phyloP scores from a whole-genome alignment of 768 basidiomycete genomes.

The Tylopilus balloui region DNA sequence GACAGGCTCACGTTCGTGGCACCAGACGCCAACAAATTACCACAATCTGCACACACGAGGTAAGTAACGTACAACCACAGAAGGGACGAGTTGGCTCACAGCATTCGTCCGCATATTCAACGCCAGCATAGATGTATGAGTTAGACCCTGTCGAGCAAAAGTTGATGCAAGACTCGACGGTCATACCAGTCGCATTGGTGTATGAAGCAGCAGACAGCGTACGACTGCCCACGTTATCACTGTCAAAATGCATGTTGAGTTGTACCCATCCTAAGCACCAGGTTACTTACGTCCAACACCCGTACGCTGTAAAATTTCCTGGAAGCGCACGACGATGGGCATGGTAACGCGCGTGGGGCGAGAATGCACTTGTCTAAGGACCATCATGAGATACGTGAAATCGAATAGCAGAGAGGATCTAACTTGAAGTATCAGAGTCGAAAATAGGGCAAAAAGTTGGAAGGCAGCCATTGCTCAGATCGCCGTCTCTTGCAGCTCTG shows the following conservation, averaged over 20 bases:
- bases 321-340: conserved; percentile 37
- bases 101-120: conserved; percentile 63
- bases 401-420: background rate
- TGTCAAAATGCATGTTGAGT: conserved; percentile 22
- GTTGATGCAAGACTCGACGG: conserved; percentile 47
- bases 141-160: conserved; percentile 37
- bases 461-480: conserved; percentile 7
- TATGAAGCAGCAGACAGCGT: conserved; percentile 50
- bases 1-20: conserved; percentile 41
- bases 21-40: conserved; percentile 46
- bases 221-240: conserved; percentile 55
- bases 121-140: conserved; percentile 59
- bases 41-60: conserved; percentile 50
- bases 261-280: conserved; percentile 8
- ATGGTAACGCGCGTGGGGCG: background rate
- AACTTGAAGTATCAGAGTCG: conserved; percentile 4
- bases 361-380: conserved; percentile 9
- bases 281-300: conserved; percentile 57
- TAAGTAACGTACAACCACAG: background rate
- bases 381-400: conserved; percentile 1
- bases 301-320: conserved; percentile 50
- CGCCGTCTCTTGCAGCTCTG: background rate
- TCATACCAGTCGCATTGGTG: conserved; percentile 52
- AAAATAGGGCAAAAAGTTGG: conserved; percentile 1
- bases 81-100: conserved; percentile 38